These are phyloP conservation scores for Exophiala xenobiotica DNA, from an alignment of 2,329 filamentous ascomycete species.

Conservation along the genomic window DNA sequence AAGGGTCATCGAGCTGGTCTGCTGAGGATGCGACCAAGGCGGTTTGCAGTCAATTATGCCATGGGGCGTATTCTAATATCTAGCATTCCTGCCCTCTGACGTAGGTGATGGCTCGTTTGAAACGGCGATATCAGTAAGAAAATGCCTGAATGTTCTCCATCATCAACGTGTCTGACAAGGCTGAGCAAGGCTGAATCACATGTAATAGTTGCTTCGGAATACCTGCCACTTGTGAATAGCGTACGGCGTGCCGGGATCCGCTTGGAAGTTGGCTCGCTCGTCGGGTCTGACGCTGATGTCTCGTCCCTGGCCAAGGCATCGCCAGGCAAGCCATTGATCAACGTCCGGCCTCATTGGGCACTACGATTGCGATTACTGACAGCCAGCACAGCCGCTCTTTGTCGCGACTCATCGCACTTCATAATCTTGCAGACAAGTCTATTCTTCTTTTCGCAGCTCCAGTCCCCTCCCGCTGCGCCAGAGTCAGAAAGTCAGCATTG, in stretches of 20 bases:
- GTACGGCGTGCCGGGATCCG: not conserved
- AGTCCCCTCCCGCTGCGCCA: no score
- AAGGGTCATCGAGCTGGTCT: slow-evolving; percentile 40
- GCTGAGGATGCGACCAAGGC: slow-evolving; percentile 4
- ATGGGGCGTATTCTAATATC: no score
- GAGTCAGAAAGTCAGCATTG: not conserved
- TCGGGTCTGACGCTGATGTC: not conserved
- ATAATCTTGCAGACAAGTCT: no score
- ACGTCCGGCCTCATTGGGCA: slow-evolving; percentile 1
- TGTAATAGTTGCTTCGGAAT: not conserved
- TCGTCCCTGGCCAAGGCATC: not conserved
- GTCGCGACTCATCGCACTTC: not conserved
- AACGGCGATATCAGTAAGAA: no score
- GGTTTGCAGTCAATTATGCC: no score
- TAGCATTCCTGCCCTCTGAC: no score
- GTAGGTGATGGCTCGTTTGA: no score
- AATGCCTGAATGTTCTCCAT: no score
- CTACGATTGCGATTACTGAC: not conserved
- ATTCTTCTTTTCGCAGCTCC: not conserved
- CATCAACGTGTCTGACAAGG: not conserved
- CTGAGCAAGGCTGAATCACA: not conserved
- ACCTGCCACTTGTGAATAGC: not conserved
- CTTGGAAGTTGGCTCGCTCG: no score
- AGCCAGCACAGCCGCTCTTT: not conserved
- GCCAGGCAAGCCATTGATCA: not conserved